A percentile compares a stretch with the other conserved stretches of the same genome.
Conservation (phyloP, 331 rosid genomes). For the Acacia concinna region DNA sequence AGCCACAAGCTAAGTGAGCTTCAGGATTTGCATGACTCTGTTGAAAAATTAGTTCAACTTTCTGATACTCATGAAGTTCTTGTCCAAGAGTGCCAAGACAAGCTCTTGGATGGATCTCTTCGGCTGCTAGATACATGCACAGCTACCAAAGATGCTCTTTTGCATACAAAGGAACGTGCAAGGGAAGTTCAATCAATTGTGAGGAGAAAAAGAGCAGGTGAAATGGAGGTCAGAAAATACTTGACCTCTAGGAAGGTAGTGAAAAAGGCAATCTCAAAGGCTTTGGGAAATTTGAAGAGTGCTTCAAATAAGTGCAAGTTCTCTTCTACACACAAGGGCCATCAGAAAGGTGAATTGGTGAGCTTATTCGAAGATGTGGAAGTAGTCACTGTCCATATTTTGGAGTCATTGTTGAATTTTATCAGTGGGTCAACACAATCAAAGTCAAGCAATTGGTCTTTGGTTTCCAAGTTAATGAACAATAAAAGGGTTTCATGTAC, state of each 20-base stretch:
- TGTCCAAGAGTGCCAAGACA: conserved; percentile 46
- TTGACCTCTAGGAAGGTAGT: conserved; percentile 49
- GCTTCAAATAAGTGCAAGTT: conserved; percentile 12
- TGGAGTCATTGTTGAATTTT: conserved; percentile 21
- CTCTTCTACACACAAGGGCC: not conserved
- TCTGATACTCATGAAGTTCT: not conserved
- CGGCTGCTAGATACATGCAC: conserved; percentile 62
- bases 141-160: conserved; percentile 45
- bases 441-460: conserved; percentile 22
- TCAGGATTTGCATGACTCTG: conserved; percentile 6
- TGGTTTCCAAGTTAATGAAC: conserved; percentile 33
- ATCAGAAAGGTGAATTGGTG: conserved; percentile 8
- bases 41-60: conserved; percentile 2
- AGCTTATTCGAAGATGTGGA: conserved; percentile 22
- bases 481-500: conserved; percentile 25
- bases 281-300: conserved; percentile 33
- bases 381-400: conserved; percentile 35
- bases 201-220: conserved; percentile 44
- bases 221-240: conserved; percentile 46
- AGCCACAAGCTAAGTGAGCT: not conserved
- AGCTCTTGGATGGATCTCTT: conserved; percentile 58
- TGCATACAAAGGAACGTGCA: conserved; percentile 50
- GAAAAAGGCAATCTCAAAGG: conserved; percentile 48
- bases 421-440: conserved; percentile 31
- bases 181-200: conserved; percentile 49